phyloP scores from a whole-genome alignment of 768 basidiomycete genomes.

The Erythrobasidium yunnanense region DNA sequence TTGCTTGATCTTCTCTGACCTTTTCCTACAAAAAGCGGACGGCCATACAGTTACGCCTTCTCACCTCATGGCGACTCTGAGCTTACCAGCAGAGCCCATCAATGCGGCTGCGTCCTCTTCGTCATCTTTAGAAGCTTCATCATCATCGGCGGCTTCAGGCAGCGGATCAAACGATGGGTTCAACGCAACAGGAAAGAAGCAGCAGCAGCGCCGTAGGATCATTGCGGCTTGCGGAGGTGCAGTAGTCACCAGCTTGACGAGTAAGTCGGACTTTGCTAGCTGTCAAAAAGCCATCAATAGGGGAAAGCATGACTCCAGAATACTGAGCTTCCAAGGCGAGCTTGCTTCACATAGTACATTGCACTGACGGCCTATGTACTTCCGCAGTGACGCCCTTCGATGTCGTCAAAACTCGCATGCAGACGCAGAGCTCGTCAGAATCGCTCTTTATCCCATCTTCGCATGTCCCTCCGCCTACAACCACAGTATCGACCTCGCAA shows the following conservation, averaged over 20 bases:
- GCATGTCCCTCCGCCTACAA: conserved; percentile 26
- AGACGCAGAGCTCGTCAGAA: conserved; percentile 54
- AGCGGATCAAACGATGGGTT: neutral
- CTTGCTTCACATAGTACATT: neutral
- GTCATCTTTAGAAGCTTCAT: neutral
- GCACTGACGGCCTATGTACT: neutral
- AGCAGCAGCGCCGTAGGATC: conserved; percentile 32
- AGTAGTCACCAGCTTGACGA: conserved; percentile 34
- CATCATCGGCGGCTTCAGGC: conserved; percentile 5
- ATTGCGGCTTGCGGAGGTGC: conserved; percentile 36
- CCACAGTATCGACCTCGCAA: neutral
- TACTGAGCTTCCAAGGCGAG: too few relatives aligned
- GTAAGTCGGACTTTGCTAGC: conserved; percentile 16
- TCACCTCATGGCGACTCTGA: conserved; percentile 8
- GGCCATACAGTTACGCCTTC: neutral
- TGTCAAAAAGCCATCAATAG: neutral
- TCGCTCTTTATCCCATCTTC: conserved; percentile 45
- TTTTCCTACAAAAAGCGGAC: neutral
- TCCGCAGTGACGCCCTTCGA: conserved; percentile 99
- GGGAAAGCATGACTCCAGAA: neutral
- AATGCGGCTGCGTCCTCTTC: neutral
- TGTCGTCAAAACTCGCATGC: conserved; percentile 89
- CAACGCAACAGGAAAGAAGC: neutral
- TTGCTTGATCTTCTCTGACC: too few relatives aligned
- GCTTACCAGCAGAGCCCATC: conserved; percentile 13